Conservation (phyloP, 208 protist species). For the Zelonia costaricensis region DNA sequence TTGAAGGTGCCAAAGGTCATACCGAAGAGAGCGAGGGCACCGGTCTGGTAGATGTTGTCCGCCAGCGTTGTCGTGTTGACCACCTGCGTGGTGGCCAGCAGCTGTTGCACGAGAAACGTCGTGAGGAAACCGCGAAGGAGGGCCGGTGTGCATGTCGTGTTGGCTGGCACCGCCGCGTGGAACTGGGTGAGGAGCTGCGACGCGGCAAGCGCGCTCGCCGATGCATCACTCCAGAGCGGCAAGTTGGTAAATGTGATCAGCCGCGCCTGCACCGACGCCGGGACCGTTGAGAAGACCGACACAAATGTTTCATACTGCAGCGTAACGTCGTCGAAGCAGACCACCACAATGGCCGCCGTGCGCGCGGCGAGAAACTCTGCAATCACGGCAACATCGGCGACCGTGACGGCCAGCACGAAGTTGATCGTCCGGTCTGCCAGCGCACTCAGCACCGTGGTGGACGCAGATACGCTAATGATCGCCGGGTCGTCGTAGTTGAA, state of each 20-base stretch:
- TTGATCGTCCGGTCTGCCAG: background rate
- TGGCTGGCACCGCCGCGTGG: constrained; percentile 7
- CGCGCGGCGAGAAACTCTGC: constrained; percentile 18
- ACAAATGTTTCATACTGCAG: constrained; percentile 30
- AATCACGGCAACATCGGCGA: constrained; percentile 13
- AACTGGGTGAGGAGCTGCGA: constrained; percentile 14
- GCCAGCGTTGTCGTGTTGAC: too few species aligned
- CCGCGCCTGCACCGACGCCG: constrained; percentile 22
- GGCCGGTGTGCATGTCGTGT: background rate
- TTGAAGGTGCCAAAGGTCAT: constrained; percentile 7
- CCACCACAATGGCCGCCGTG: constrained; percentile 15
- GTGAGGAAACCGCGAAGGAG: background rate
- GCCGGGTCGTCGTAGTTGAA: background rate
- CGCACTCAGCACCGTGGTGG: background rate
- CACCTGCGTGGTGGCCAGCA: too few species aligned
- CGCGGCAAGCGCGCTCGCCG: background rate
- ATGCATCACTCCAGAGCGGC: constrained; percentile 44
- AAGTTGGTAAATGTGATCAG: constrained; percentile 42
- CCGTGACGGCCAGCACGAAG: constrained; percentile 11
- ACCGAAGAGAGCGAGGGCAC: background rate
- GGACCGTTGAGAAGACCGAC: constrained; percentile 8
- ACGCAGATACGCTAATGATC: background rate
- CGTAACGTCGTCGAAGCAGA: constrained; percentile 37
- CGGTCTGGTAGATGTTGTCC: background rate
- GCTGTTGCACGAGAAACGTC: background rate